Base-by-base conservation (phyloP, 371 early-diverging fungal genomes). In the Mortierella sp. region DNA sequence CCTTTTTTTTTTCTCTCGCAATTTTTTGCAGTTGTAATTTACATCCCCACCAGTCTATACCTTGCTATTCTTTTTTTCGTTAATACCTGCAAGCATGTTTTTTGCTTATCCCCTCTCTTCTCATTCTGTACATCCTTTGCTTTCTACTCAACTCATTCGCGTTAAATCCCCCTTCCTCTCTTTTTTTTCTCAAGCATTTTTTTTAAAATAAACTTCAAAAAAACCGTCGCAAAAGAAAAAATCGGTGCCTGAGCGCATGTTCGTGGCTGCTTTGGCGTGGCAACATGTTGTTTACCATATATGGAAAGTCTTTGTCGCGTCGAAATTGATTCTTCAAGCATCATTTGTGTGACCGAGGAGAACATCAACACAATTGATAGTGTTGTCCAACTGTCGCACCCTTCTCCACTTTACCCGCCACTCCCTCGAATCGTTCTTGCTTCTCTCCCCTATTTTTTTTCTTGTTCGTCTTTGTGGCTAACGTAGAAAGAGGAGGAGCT, bases 231-330 rank as follows among this genome's bases (percentile, higher is more conserved):
- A 40, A 55, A 68, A 48, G 19, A 52, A 68, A 5, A 11, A 69
- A 41, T 22, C 11, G n/a, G 43, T 13, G 22, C 47, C 34, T 9
- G 39, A 34, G 19, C 22, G 10, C 61, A 22, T 39, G 61, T 39
- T 37, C 34, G n/a, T n/a, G n/a, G n/a, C n/a, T 37, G 39, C 34
- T 34, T 58, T n/a, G n/a, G n/a, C n/a, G n/a, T n/a, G 58, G 61
- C 34, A 19, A 61, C 34, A 29, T 48, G 16, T 52, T 40, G 31
- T 24, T 53, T 73, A 13, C 79, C 65, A 10, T 19, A 65, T 53
- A 29, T 44, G 78, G 78, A 72, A 77, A 69, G 78, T 66, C 79
- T 73, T 78, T 77, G 72, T 61, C 71, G 70, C 66, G 76, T 64
- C 50, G 41, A 48, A 52, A 40, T 1, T 37, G 11, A 44, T 19